phyloP scores from a whole-genome alignment of 257 asterid genomes.

The Henckelia pumila region DNA sequence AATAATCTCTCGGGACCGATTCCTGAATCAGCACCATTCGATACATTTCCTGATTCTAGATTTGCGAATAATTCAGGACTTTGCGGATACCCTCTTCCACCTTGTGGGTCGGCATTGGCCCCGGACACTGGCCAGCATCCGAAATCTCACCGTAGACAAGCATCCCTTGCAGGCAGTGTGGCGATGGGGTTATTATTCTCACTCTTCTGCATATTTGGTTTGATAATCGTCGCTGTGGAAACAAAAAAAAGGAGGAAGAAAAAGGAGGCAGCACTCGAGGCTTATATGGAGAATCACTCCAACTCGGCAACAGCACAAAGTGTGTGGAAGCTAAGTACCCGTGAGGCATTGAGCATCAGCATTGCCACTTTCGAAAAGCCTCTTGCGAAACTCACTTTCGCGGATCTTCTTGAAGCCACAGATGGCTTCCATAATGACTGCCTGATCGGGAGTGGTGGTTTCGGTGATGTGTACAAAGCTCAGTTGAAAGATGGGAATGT shows the following conservation, averaged over 20 bases:
- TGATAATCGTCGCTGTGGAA: conserved; percentile 63
- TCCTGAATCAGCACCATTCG: conserved; percentile 78
- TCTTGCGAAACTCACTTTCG: conserved; percentile 75
- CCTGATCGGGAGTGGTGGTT: conserved; percentile 89
- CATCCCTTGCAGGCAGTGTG: conserved; percentile 83
- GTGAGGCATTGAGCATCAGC: conserved; percentile 74
- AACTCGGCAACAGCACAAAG: conserved; percentile 60
- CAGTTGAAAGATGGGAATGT: conserved; percentile 75
- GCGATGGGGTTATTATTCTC: conserved; percentile 81
- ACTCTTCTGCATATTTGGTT: conserved; percentile 74
- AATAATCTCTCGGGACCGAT: conserved; percentile 71
- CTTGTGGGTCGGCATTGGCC: conserved; percentile 40
- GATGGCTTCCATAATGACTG: conserved; percentile 69
- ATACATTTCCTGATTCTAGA: conserved; percentile 63
- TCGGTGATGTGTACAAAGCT: conserved; percentile 91
- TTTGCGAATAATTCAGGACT: conserved; percentile 78
- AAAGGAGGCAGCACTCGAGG: conserved; percentile 77
- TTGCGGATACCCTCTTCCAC: conserved; percentile 79
- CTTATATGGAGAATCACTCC: conserved; percentile 69
- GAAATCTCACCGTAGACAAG: conserved; percentile 57
- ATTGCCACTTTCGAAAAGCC: conserved; percentile 85
- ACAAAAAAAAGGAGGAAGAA: conserved; percentile 70
- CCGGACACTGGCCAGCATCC: conserved; percentile 31
- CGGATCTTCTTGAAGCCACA: conserved; percentile 89
- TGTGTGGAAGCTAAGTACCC: conserved; percentile 69